Base-by-base conservation (phyloP, 2,329 filamentous ascomycete genomes). In the Botrytis cinerea region DNA sequence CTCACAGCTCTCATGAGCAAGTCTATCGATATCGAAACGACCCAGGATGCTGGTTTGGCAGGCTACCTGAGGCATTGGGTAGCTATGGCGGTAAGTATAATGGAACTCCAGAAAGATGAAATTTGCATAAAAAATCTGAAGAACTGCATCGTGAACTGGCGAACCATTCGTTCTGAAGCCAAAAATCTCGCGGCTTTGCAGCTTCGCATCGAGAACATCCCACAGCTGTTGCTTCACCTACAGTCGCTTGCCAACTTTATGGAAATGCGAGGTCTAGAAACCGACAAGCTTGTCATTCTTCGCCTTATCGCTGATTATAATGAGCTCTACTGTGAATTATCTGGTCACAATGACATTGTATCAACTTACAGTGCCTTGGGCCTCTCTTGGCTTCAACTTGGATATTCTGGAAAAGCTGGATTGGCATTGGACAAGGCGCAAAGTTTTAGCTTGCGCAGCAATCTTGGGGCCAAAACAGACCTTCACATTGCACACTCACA, bases 401-500 rank as follows among this genome's bases (percentile, higher is more conserved):
- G 90, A 43, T 88, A 90, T 77, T 87, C 87, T 67, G 87, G 86
- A 61, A 88, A 87, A 78, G 88, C 90, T 63, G 85, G 85, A 10
- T 79, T 85, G 8, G 81, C 86, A 3, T 85, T 98, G 25, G 85
- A 86, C 1, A 86, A 87, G 72, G 89, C 90, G 4, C 86, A 90
- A 75, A 81, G 83, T 32, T 85, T 87, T 69, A 76, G 86, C 9
- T 78, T 80, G 18, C 81, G 80, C 14, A 81, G 82, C 59, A 80
- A 81, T 1, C 76, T 85, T 2, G 84, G 85, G 4, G 81, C 82
- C 16, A 82, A 86, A 68, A 83, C 85, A 22, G 84, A 85, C 48
- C 92, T 92, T 80, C 88, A 94, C 76, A 83, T 97, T 10, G 89
- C 90, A 0, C 90, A 91, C 75, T 90, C 92, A 0, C 93, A 97